Conservation (phyloP, 1,284 basidiomycete species). For the Ceratobasidium sp. region DNA sequence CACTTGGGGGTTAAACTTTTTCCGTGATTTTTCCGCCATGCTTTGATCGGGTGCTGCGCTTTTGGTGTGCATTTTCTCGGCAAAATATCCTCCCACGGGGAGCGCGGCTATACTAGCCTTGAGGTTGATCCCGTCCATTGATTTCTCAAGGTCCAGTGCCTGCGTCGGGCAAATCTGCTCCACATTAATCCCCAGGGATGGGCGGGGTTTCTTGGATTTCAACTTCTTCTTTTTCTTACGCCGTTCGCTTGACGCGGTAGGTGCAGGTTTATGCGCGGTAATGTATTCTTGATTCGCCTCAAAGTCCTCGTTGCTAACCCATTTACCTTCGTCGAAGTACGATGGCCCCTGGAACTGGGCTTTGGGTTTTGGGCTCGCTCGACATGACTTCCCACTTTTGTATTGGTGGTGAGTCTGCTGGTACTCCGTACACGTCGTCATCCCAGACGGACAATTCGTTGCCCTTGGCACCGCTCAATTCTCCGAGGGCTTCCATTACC, state of each 20-base stretch:
- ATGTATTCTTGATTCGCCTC: neutral
- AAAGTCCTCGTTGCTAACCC: neutral
- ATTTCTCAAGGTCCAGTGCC: neutral
- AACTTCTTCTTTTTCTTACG: no score
- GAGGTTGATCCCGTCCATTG: neutral
- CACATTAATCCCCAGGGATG: neutral
- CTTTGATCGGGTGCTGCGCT: neutral
- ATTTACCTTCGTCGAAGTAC: constrained; percentile 11
- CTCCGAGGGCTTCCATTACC: neutral
- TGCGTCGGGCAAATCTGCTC: neutral
- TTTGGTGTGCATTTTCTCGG: neutral
- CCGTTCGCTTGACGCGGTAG: no score
- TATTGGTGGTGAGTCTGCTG: neutral
- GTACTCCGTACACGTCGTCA: neutral
- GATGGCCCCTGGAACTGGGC: neutral
- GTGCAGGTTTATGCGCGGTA: neutral
- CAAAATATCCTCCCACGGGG: constrained; percentile 10
- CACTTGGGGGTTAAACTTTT: neutral
- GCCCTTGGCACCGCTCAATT: neutral
- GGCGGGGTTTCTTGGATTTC: neutral
- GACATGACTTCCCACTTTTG: neutral
- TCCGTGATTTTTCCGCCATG: neutral
- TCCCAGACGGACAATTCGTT: neutral
- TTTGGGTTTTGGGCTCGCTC: neutral
- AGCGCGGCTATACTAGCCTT: neutral